phyloP scores from a whole-genome alignment of 202 grass and related monocot species.

The Cymbopogon flexuosus region DNA sequence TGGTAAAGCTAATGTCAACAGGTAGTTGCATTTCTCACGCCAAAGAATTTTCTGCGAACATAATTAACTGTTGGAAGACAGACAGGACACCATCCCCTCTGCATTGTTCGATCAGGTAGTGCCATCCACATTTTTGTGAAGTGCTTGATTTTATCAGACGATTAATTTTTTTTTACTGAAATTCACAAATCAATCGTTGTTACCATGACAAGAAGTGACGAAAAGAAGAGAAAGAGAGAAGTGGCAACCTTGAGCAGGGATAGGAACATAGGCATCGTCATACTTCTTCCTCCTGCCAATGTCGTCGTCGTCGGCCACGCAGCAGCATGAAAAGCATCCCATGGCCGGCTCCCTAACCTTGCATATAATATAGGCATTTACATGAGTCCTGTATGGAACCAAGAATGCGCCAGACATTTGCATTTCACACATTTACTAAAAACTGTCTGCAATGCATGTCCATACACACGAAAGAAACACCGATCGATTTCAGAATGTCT shows the following conservation, averaged over 20 bases:
- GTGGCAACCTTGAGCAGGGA: slow-evolving; percentile 30
- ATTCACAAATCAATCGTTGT: not conserved
- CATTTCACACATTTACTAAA: not conserved
- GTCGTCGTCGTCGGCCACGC: slow-evolving; percentile 27
- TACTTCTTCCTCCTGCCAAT: slow-evolving; percentile 46
- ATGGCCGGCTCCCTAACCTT: slow-evolving; percentile 17
- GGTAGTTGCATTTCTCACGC: not conserved
- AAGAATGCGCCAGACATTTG: not conserved
- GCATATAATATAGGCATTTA: not conserved
- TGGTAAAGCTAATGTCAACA: not conserved
- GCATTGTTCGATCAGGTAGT: not conserved
- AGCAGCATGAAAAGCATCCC: slow-evolving; percentile 51
- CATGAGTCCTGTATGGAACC: not conserved
- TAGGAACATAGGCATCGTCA: slow-evolving; percentile 33
- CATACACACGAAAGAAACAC: not conserved
- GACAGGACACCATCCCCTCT: not conserved
- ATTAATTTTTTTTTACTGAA: not conserved
- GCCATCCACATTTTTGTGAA: not conserved
- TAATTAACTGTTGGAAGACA: not conserved
- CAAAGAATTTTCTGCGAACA: not conserved
- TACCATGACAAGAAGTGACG: not conserved
- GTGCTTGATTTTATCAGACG: not conserved
- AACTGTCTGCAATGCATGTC: not conserved
- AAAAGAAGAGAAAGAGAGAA: not conserved
- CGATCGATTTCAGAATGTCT: not conserved